Evolutionary conservation across 73 alveolate genomes (phyloP).

Genomic region (Paraurostyla sp.): DNA sequence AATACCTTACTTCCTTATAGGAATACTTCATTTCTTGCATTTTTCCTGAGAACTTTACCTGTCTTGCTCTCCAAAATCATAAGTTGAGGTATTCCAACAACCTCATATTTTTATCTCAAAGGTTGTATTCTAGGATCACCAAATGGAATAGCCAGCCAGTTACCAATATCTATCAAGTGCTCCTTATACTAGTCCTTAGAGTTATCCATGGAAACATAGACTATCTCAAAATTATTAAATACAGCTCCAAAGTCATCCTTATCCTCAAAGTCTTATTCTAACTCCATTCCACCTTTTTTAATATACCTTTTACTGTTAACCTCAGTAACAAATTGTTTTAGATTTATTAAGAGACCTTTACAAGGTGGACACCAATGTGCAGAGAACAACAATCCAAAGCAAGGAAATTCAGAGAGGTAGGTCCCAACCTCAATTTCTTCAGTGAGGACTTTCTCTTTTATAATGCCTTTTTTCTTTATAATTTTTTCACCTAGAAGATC

Average conservation of each 20-base stretch:
- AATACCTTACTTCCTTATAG: background rate
- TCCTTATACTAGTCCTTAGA: slow-evolving; percentile 78
- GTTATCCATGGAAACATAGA: slow-evolving; percentile 79
- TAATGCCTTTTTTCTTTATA: background rate
- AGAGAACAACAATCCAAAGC: slow-evolving; percentile 8
- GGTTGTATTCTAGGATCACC: slow-evolving; percentile 83
- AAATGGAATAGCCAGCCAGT: slow-evolving; percentile 86
- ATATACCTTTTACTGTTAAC: background rate
- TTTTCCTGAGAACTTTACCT: background rate
- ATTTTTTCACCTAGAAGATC: slow-evolving; percentile 1
- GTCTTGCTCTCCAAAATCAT: slow-evolving; percentile 1
- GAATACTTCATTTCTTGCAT: slow-evolving; percentile 27
- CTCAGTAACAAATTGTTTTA: background rate
- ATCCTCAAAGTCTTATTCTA: background rate
- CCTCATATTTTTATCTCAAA: slow-evolving; percentile 80
- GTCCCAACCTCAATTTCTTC: slow-evolving; percentile 1
- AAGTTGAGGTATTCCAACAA: slow-evolving; percentile 84
- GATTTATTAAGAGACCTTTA: slow-evolving; percentile 20
- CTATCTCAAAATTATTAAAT: slow-evolving; percentile 81
- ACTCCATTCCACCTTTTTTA: background rate
- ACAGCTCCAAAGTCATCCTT: background rate
- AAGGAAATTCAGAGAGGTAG: background rate
- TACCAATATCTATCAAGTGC: slow-evolving; percentile 69
- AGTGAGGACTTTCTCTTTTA: slow-evolving; percentile 2
- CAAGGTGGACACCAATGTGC: slow-evolving; percentile 54